Evolutionary conservation across 345 rosid species (phyloP), one percentile per base, ranked within the genome.

Genomic region (Aurinia saxatilis): DNA sequence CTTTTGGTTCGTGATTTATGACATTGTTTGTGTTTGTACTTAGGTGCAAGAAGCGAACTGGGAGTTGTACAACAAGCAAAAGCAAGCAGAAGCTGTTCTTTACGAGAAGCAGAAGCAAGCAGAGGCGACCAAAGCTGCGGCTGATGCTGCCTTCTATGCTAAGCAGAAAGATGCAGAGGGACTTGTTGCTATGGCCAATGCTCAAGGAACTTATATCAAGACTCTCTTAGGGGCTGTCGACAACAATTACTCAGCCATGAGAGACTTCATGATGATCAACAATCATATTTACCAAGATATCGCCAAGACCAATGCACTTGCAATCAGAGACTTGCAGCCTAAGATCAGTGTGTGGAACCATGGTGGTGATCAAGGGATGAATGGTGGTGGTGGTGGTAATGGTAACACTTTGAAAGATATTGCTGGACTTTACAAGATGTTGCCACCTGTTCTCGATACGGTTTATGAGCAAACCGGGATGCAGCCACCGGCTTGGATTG

Each of bases 401-500:
- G 83, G 77, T 15, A 38, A 23, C 4, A 1, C 36, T 2, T 62
- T 90, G 84, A 80, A 79, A 49, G 90, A 87, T 46, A 38, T 90
- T 49, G 86, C 92, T 12, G 87, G 87, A 8, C 79, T 90, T 42
- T 87, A 84, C 51, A 74, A 71, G 53, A 78, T 76, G 92, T 39
- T 87, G 69, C 95, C 91, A 25, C 91, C 95, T 0, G 72, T 90
- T 78, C 70, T 90, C 39, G 71, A 81, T 63, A 90, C 92, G 19
- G 95, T 90, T 52, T 77, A 90, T 3, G 90, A 87, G 50, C 95
- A 87, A 30, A 90, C 95, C 5, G 95, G 92, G 3, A 87, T 85
- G 92, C 71, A 67, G 3, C 97, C 95, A 6, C 87, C 97, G 0
- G 39, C 85, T 1, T 87, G 86, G 86, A 55, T 90, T 49, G 90